Evolutionary conservation across 257 asterid genomes (phyloP).

Genomic region (Lantana camara): DNA sequence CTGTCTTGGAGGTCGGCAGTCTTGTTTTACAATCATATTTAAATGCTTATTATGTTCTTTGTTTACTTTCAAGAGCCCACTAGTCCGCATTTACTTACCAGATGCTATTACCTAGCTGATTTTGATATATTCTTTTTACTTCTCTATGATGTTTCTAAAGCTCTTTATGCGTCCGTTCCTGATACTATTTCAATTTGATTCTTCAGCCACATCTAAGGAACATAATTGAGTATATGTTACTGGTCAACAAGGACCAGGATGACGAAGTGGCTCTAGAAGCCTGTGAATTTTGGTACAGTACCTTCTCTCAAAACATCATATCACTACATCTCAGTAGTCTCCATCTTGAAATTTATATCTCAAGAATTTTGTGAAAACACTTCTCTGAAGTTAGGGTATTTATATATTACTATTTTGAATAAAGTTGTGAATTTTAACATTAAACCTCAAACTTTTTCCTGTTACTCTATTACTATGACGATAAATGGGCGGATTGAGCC

Average conservation of each 20-base stretch:
- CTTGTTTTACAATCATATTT: constrained; percentile 20
- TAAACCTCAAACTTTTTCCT: neutral
- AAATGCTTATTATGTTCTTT: neutral
- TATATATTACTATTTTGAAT: no score
- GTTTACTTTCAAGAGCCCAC: neutral
- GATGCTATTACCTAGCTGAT: neutral
- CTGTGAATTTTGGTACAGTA: constrained; percentile 91
- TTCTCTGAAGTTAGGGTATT: constrained; percentile 11
- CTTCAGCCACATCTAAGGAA: constrained; percentile 90
- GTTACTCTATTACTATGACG: no score
- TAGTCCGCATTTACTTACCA: neutral
- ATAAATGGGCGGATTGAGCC: neutral
- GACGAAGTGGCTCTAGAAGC: constrained; percentile 99
- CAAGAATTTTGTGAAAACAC: neutral
- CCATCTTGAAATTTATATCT: constrained; percentile 42
- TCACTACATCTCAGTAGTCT: constrained; percentile 36
- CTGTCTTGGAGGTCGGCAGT: constrained; percentile 69
- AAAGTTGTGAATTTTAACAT: no score
- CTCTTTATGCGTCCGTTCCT: constrained; percentile 23
- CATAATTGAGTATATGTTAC: constrained; percentile 83
- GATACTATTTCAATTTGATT: constrained; percentile 20
- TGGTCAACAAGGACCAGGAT: constrained; percentile 86
- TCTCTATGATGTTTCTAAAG: neutral
- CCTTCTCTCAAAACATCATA: constrained; percentile 13
- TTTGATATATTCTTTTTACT: constrained; percentile 7